Conservation (phyloP, 495 filamentous ascomycete species). For the Lophiostoma macrostomum region DNA sequence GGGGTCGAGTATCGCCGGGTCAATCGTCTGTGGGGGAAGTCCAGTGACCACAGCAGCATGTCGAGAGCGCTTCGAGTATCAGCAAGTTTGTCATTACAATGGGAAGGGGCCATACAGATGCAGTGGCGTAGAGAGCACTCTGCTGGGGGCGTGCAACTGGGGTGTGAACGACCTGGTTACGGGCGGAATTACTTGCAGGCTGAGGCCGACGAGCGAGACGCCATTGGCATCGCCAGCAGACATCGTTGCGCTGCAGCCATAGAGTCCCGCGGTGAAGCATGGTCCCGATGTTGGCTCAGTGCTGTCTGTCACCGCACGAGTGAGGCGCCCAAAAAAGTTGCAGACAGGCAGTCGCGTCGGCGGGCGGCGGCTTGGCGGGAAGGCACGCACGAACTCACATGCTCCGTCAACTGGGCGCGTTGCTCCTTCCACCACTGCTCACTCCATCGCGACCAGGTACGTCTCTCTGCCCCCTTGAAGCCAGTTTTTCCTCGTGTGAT, state of each 20-base stretch:
- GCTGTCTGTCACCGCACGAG: too few species aligned
- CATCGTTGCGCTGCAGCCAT: too few species aligned
- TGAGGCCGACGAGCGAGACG: not conserved
- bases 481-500: conserved; percentile 28
- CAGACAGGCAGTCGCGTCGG: not conserved
- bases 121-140: too few species aligned
- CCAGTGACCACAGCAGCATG: too few species aligned
- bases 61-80: too few species aligned
- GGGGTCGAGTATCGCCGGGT: not conserved
- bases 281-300: too few species aligned
- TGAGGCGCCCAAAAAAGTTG: not conserved
- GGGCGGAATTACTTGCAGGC: not conserved
- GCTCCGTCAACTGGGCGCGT: not conserved
- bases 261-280: too few species aligned
- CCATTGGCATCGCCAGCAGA: conserved; percentile 15
- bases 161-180: too few species aligned
- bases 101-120: too few species aligned
- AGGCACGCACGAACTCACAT: conserved; percentile 7
- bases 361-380: not conserved
- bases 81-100: too few species aligned
- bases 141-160: too few species aligned
- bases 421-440: not conserved
- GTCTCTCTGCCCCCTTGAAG: not conserved
- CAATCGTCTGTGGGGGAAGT: not conserved
- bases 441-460: conserved; percentile 6